Conservation (phyloP, 176 grass and related monocot species). For the Eleusine indica region DNA sequence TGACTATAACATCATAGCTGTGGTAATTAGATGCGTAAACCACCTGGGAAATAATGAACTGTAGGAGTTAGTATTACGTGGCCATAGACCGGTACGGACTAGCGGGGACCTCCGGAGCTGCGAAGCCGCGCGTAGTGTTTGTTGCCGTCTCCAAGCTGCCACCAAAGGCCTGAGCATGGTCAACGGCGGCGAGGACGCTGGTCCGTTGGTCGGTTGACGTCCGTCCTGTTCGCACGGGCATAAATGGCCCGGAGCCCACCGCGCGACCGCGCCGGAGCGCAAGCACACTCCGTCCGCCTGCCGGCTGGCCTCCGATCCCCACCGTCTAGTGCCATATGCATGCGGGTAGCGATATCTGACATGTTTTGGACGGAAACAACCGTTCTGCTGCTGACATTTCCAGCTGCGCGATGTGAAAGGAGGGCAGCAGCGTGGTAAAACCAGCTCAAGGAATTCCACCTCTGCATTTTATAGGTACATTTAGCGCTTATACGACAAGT, state of each 20-base stretch:
- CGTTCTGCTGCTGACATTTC: background rate
- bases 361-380: background rate
- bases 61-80: background rate
- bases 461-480: too few species aligned
- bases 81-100: background rate
- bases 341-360: slow-evolving; percentile 1
- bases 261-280: slow-evolving; percentile 25
- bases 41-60: background rate
- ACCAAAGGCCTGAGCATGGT: slow-evolving; percentile 41
- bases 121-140: slow-evolving; percentile 41
- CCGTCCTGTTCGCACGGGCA: slow-evolving; percentile 33
- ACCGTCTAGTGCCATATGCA: background rate
- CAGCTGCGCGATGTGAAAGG: background rate
- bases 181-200: slow-evolving; percentile 50
- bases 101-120: background rate
- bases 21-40: background rate
- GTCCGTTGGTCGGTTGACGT: slow-evolving; percentile 45
- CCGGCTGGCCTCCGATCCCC: background rate
- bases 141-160: slow-evolving; percentile 24
- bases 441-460: too few species aligned
- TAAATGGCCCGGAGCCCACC: slow-evolving; percentile 40
- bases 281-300: slow-evolving; percentile 29
- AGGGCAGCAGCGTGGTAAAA: background rate
- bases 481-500: too few species aligned
- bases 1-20: background rate